Percentiles rank a stretch among this genome's conserved stretches.
Conservation (phyloP, 768 basidiomycete genomes). For the Kwoniella newhampshirensis region DNA sequence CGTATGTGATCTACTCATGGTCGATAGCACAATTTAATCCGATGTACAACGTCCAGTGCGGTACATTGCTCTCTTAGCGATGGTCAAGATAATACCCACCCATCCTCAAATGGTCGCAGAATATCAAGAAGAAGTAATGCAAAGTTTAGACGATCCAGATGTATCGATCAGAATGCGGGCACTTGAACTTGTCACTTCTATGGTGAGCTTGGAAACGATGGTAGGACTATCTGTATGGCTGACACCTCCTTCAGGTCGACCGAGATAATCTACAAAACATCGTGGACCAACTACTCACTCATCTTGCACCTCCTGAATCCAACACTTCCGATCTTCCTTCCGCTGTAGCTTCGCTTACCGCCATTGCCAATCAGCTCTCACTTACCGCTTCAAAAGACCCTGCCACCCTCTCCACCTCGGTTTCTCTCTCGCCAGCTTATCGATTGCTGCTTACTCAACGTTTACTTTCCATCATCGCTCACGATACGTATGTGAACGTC, state of each 20-base stretch:
- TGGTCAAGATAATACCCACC: slow-evolving; percentile 92
- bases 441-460: slow-evolving; percentile 76
- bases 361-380: slow-evolving; percentile 58
- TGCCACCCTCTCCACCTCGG: slow-evolving; percentile 57
- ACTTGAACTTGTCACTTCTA: slow-evolving; percentile 86
- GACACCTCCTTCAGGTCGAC: slow-evolving; percentile 63
- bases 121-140: slow-evolving; percentile 85
- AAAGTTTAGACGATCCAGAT: slow-evolving; percentile 87
- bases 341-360: slow-evolving; percentile 54
- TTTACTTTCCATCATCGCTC: slow-evolving; percentile 82
- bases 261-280: slow-evolving; percentile 80
- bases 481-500: slow-evolving; percentile 79
- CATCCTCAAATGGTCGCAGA: slow-evolving; percentile 85
- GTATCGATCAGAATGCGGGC: slow-evolving; percentile 95
- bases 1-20: slow-evolving; percentile 56
- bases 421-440: slow-evolving; percentile 73
- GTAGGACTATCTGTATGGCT: background rate
- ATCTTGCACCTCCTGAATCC: slow-evolving; percentile 67
- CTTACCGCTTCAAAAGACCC: slow-evolving; percentile 30
- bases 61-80: slow-evolving; percentile 90
- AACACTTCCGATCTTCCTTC: slow-evolving; percentile 54
- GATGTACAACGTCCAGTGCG: slow-evolving; percentile 81
- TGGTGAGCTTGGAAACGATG: slow-evolving; percentile 61
- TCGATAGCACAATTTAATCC: too few species aligned
- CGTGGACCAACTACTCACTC: slow-evolving; percentile 82